phyloP scores from a whole-genome alignment of 176 grass and related monocot species.

The Eremochloa ophiuroides region DNA sequence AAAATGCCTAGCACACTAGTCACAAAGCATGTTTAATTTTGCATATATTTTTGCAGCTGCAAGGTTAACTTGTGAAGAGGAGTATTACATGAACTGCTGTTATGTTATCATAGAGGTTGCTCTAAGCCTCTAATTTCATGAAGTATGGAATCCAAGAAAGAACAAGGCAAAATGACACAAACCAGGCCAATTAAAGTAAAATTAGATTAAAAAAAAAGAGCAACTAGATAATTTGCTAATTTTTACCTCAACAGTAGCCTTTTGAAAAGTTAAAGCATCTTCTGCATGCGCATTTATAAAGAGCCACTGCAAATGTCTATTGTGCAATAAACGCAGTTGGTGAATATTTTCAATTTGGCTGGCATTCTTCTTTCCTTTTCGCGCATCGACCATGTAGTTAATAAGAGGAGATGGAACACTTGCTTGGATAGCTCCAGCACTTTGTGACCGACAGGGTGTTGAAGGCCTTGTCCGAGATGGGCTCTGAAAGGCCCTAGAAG shows the following conservation, averaged over 20 bases:
- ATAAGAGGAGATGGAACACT: conserved; percentile 25
- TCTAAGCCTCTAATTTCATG: not conserved
- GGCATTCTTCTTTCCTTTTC: conserved; percentile 67
- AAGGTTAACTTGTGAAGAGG: not conserved
- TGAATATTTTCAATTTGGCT: conserved; percentile 74
- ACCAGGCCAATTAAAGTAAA: not conserved
- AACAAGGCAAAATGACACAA: not conserved
- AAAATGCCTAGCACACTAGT: not conserved
- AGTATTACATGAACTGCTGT: not conserved
- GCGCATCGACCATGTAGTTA: conserved; percentile 52
- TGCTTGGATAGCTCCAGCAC: conserved; percentile 33
- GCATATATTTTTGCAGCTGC: not conserved
- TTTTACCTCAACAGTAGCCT: conserved; percentile 63
- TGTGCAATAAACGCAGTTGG: conserved; percentile 58
- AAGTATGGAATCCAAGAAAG: not conserved
- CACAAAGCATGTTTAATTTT: not conserved
- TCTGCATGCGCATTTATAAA: conserved; percentile 62
- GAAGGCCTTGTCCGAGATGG: conserved; percentile 55
- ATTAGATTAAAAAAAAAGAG: conserved; percentile 2
- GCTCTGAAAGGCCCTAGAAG: conserved; percentile 45
- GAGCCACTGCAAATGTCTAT: conserved; percentile 68
- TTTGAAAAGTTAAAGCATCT: conserved; percentile 59
- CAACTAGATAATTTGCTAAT: not conserved
- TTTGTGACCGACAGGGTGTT: conserved; percentile 59
- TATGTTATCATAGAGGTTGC: not conserved